Base-by-base conservation (phyloP, 75 land plant species). In the Gnetum montanum region DNA sequence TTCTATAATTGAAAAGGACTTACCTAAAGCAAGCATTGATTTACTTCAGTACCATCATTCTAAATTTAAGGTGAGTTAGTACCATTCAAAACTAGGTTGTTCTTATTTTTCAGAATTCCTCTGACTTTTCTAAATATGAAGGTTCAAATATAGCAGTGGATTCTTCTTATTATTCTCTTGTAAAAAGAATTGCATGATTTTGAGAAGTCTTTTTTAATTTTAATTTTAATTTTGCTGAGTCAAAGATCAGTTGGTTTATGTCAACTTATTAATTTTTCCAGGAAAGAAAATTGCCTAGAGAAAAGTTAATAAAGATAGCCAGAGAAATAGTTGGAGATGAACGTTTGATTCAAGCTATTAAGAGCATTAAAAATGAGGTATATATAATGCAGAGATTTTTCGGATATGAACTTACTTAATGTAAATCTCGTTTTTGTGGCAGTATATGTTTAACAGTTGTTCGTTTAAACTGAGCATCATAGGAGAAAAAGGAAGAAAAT, bases 251-350 rank as follows among this genome's bases (percentile, higher is more conserved):
- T 2, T 24, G 26, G 29, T 48, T 30, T 25, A 20, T 12, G 3
- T n/a, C 15, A 1, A 25, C 13, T 5, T 26, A 12, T 48, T 48
- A 12, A 5, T 23, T 48, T 27, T 48, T 6, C 5, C 50, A 48
- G 50, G 27, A 48, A 16, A 48, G 30, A 30, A 26, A 16, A 27
- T 4, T 48, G 27, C 3, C 50, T 24, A 18, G 50, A 48, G 50
- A 22, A 27, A 30, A 48, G 16, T 30, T 48, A 13, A 48, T 48
- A 48, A 48, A 48, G 26, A 48, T 27, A 16, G 19, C 27, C 4
- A 27, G 50, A 48, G 27, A 25, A 30, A 26, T 48, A 5, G 50
- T 30, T 48, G 50, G 50, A 48, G 50, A 48, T 30, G 13, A 48
- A 22, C 15, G 25, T 27, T 18, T 48, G 13, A 48, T 48, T 8